Evolutionary conservation across 345 rosid species (phyloP).

Genomic region (Eucalyptus curtisii): DNA sequence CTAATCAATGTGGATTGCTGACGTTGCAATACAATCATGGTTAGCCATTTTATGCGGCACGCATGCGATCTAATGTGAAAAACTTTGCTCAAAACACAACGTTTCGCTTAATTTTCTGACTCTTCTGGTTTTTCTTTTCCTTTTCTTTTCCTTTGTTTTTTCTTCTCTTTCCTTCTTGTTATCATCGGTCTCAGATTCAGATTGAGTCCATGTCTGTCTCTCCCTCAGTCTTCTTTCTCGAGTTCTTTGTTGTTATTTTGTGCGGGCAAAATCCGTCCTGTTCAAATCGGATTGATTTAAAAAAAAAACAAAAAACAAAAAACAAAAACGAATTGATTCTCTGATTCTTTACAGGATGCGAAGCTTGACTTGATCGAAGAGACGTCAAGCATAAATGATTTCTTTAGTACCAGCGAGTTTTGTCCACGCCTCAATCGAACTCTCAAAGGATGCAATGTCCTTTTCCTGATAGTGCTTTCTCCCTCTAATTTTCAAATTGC

Average conservation of each 20-base stretch:
- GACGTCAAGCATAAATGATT: not conserved
- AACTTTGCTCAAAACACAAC: not conserved
- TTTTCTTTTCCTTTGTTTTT: too few species aligned
- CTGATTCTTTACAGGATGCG: not conserved
- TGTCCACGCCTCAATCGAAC: not conserved
- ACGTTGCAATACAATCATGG: rapidly evolving
- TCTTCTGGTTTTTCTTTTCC: not conserved
- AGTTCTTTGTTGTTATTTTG: not conserved
- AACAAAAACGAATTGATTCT: not conserved
- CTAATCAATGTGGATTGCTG: not conserved
- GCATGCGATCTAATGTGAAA: rapidly evolving
- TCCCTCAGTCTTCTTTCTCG: not conserved
- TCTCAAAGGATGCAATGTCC: not conserved
- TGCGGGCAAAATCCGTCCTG: not conserved
- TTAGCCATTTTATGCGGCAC: not conserved
- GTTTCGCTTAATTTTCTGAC: not conserved
- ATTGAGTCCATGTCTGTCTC: not conserved
- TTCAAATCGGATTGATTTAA: not conserved
- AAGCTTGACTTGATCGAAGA: not conserved
- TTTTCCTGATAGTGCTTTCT: not conserved
- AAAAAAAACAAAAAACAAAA: not conserved
- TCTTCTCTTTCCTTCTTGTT: not conserved
- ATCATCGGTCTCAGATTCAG: not conserved
- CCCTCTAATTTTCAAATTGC: not conserved
- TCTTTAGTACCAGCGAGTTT: not conserved